Conservation (phyloP, 2,329 filamentous ascomycete species). For the Neoascochyta sp. region DNA sequence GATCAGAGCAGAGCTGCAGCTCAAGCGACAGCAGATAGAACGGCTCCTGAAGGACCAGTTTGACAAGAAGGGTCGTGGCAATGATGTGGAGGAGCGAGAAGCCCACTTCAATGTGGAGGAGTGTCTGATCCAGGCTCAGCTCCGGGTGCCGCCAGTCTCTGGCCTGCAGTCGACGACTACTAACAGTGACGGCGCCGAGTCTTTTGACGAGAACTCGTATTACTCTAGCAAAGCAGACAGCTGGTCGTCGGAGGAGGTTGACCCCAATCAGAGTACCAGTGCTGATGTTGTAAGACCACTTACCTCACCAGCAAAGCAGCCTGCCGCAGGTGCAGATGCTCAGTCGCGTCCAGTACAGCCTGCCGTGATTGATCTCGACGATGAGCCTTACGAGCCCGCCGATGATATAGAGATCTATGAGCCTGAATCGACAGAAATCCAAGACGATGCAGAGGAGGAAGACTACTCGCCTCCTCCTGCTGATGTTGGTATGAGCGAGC, state of each 20-base stretch:
- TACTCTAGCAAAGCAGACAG: conserved; percentile 89
- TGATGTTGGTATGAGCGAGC: conserved; percentile 31
- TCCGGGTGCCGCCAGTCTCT: conserved; percentile 67
- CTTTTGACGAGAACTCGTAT: conserved; percentile 89
- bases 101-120: conserved; percentile 42
- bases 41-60: conserved; percentile 71
- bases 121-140: conserved; percentile 58
- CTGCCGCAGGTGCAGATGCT: conserved; percentile 15
- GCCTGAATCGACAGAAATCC: conserved; percentile 25
- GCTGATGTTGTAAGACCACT: conserved; percentile 32
- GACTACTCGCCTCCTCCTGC: conserved; percentile 47
- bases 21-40: conserved; percentile 80
- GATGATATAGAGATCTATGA: conserved; percentile 41
- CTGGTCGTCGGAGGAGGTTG: conserved; percentile 56
- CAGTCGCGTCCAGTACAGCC: conserved; percentile 14
- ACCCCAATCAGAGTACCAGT: conserved; percentile 25
- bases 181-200: conserved; percentile 68
- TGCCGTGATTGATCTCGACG: conserved; percentile 37
- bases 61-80: conserved; percentile 56
- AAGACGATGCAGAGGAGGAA: conserved; percentile 39
- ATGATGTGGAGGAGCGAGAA: conserved; percentile 49
- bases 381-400: conserved; percentile 38
- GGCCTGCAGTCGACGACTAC: conserved; percentile 53
- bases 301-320: conserved; percentile 24
- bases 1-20: conserved; percentile 73